A percentile compares a stretch with the other conserved stretches of the same genome.
These are phyloP conservation scores for Anisodus tanguticus DNA, from an alignment of 257 asterid species.

Conservation along the genomic window DNA sequence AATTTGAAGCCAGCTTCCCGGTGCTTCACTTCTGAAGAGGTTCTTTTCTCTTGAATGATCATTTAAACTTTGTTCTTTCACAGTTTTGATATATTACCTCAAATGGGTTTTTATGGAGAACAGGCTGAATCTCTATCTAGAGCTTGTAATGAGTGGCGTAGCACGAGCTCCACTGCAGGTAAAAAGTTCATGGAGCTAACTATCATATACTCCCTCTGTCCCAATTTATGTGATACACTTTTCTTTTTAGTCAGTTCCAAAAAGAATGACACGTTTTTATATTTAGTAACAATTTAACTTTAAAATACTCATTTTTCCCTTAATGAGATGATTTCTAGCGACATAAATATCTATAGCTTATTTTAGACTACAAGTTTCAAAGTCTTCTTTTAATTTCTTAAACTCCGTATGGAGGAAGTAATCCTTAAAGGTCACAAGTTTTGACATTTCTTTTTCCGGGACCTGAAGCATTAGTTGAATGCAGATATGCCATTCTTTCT, in stretches of 20 bases:
- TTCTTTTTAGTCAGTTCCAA: too few relatives aligned
- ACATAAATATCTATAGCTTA: too few relatives aligned
- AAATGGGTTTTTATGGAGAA: conserved; percentile 30
- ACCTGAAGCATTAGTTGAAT: conserved; percentile 35
- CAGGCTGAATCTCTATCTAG: conserved; percentile 64
- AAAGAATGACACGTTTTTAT: too few relatives aligned
- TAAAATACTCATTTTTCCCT: too few relatives aligned
- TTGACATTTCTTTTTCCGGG: conserved; percentile 16
- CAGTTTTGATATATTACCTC: conserved; percentile 20
- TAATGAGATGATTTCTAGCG: too few relatives aligned
- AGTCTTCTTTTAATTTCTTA: too few relatives aligned
- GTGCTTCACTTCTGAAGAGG: conserved; percentile 81
- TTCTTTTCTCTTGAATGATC: conserved; percentile 37
- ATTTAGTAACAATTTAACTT: too few relatives aligned
- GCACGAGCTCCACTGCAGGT: conserved; percentile 74
- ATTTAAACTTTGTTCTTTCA: conserved; percentile 25
- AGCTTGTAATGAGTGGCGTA: conserved; percentile 91
- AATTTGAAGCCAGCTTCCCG: conserved; percentile 73
- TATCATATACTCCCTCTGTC: not conserved
- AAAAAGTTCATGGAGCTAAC: conserved; percentile 27
- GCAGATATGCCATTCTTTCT: conserved; percentile 89
- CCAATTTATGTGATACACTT: too few relatives aligned
- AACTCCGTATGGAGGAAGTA: too few relatives aligned
- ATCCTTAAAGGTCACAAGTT: not conserved
- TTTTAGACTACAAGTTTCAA: too few relatives aligned